phyloP scores from a whole-genome alignment of 23 red algal genomes.

The Chondrus crispus region DNA sequence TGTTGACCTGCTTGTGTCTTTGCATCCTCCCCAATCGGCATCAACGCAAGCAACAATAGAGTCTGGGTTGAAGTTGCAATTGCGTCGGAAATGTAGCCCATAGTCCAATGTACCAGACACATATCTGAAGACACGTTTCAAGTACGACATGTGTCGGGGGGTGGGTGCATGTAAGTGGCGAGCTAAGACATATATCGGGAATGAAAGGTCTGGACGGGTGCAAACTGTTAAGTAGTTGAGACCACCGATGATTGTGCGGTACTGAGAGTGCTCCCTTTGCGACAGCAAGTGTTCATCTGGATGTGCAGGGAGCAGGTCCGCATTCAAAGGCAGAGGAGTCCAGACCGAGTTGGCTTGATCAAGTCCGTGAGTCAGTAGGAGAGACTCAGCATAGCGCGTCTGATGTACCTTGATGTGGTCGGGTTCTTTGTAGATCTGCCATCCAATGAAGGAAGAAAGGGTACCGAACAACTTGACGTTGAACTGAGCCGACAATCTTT shows the following conservation, averaged over 20 bases:
- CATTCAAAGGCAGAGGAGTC: neutral
- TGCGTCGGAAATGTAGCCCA: neutral
- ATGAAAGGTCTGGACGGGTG: neutral
- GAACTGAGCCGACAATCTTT: neutral
- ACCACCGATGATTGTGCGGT: too few species aligned
- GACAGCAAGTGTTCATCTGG: too few species aligned
- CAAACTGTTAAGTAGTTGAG: neutral
- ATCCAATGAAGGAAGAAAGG: neutral
- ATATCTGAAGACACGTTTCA: neutral
- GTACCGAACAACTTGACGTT: too few species aligned
- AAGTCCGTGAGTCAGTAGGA: neutral
- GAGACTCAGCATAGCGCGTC: neutral
- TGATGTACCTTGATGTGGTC: neutral
- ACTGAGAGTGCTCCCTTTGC: too few species aligned
- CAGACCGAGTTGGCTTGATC: neutral
- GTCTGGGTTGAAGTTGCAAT: neutral
- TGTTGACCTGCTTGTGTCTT: slow-evolving; percentile 29
- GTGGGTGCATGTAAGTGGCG: neutral
- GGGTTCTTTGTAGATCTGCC: neutral
- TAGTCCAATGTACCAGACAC: neutral
- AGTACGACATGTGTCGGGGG: neutral
- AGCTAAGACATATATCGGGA: neutral
- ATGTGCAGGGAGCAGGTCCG: too few species aligned
- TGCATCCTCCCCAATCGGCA: slow-evolving; percentile 28
- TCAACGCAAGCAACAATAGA: neutral